Conservation (phyloP, 2,329 filamentous ascomycete species). For the Colletotrichum incanum region DNA sequence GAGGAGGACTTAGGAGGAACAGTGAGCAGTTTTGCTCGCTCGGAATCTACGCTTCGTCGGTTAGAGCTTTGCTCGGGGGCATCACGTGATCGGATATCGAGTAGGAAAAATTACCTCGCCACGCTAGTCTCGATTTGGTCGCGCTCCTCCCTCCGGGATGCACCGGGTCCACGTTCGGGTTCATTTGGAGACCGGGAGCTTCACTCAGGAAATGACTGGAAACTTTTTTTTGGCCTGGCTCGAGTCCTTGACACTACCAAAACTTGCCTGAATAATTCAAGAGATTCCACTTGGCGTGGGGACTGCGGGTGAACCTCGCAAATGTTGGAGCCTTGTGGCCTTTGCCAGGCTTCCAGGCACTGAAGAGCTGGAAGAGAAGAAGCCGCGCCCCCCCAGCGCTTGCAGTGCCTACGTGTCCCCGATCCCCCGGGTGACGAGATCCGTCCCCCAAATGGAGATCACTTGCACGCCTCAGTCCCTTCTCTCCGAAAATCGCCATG, state of each 20-base stretch:
- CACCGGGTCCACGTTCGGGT: conserved; percentile 41
- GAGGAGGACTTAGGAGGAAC: conserved; percentile 64
- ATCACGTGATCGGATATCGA: conserved; percentile 54
- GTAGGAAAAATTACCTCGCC: conserved; percentile 42
- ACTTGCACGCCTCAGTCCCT: background rate
- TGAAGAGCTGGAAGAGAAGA: conserved; percentile 7
- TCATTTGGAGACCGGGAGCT: conserved; percentile 29
- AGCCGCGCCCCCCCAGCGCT: background rate
- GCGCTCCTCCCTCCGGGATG: conserved; percentile 36
- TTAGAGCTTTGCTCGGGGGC: conserved; percentile 58
- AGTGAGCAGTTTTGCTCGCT: conserved; percentile 63
- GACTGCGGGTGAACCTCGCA: conserved; percentile 32
- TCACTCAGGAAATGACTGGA: conserved; percentile 27
- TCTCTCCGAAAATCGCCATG: background rate
- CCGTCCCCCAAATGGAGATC: background rate
- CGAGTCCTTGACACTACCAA: background rate
- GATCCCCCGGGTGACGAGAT: conserved; percentile 16
- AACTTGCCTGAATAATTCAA: conserved; percentile 8
- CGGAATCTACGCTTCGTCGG: conserved; percentile 59
- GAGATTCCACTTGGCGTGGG: conserved; percentile 34
- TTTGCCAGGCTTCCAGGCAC: conserved; percentile 35
- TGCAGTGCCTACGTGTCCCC: conserved; percentile 6
- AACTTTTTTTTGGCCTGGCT: conserved; percentile 34
- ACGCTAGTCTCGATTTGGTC: conserved; percentile 35
- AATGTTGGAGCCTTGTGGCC: conserved; percentile 29